phyloP scores from a whole-genome alignment of 805 yeast species.

The Saturnispora kantuleensis region DNA sequence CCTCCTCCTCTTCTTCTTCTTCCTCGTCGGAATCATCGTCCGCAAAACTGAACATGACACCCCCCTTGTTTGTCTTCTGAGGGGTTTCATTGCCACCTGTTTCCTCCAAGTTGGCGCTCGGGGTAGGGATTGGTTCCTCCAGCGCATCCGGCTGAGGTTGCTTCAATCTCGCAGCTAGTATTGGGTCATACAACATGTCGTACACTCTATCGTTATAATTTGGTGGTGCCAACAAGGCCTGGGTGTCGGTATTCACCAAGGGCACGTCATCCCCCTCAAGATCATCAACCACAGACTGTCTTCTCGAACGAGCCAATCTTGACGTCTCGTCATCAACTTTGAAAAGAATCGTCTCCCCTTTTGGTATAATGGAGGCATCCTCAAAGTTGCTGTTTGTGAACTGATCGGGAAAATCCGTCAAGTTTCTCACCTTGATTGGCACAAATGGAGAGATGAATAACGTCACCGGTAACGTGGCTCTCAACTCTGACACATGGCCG shows the following conservation, averaged over 20 bases:
- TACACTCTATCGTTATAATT: constrained; percentile 71
- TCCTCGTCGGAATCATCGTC: constrained; percentile 5
- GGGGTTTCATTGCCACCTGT: background rate
- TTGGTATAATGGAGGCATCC: constrained; percentile 21
- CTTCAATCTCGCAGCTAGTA: background rate
- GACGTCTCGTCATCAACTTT: constrained; percentile 16
- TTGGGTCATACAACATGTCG: constrained; percentile 50
- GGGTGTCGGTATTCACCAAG: constrained; percentile 21
- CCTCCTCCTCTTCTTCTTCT: constrained; percentile 1
- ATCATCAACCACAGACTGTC: constrained; percentile 3
- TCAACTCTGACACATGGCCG: constrained; percentile 83
- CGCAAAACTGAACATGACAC: constrained; percentile 7
- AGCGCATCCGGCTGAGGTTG: background rate
- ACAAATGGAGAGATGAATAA: constrained; percentile 58
- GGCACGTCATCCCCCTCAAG: constrained; percentile 10
- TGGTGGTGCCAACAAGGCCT: constrained; percentile 69
- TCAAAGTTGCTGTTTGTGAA: constrained; percentile 16
- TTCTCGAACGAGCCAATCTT: constrained; percentile 4
- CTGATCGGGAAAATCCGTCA: constrained; percentile 22
- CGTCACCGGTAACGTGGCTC: constrained; percentile 79
- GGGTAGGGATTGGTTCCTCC: background rate
- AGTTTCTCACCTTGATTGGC: constrained; percentile 44
- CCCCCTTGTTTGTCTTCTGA: background rate
- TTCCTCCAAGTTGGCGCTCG: background rate
- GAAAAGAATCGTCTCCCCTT: constrained; percentile 22